Evolutionary conservation across 306 rosid genomes (phyloP).

Genomic region (Prunus salicina): DNA sequence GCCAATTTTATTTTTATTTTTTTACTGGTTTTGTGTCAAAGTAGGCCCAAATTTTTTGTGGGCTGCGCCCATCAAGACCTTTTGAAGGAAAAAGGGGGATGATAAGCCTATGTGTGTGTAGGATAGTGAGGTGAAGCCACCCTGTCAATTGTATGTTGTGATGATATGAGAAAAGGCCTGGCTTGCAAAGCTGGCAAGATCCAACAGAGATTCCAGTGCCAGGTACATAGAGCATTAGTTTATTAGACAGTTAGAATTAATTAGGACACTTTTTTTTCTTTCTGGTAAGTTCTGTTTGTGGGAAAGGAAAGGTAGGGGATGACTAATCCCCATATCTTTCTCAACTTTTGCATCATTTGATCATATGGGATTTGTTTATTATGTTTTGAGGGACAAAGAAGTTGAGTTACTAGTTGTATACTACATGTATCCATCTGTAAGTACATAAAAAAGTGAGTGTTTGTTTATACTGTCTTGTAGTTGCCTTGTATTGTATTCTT

Average conservation of each 20-base stretch:
- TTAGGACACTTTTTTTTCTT: conserved; percentile 28
- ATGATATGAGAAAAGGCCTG: conserved; percentile 34
- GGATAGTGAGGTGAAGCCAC: conserved; percentile 52
- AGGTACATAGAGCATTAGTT: conserved; percentile 55
- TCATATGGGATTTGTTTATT: conserved; percentile 67
- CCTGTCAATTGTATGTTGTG: conserved; percentile 57
- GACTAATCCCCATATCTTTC: conserved; percentile 44
- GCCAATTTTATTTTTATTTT: conserved; percentile 1
- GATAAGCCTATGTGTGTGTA: conserved; percentile 51
- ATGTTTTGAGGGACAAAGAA: conserved; percentile 30
- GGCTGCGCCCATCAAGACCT: conserved; percentile 51
- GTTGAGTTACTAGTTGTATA: conserved; percentile 67
- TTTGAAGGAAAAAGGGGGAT: conserved; percentile 46
- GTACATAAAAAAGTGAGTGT: conserved; percentile 65
- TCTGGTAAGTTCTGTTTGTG: conserved; percentile 15
- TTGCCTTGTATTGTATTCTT: neutral
- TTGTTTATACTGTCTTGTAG: conserved; percentile 42
- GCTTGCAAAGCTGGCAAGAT: conserved; percentile 73
- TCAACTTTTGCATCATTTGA: conserved; percentile 38
- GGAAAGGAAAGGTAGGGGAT: conserved; percentile 47
- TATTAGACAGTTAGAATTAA: conserved; percentile 47
- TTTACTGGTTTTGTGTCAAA: conserved; percentile 32
- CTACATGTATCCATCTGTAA: conserved; percentile 68
- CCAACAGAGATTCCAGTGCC: conserved; percentile 70
- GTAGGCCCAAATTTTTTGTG: conserved; percentile 64